Evolutionary conservation across 2,329 filamentous ascomycete genomes (phyloP), one percentile per base, ranked within the genome.

Genomic region (Alternaria hordeiaustralica): DNA sequence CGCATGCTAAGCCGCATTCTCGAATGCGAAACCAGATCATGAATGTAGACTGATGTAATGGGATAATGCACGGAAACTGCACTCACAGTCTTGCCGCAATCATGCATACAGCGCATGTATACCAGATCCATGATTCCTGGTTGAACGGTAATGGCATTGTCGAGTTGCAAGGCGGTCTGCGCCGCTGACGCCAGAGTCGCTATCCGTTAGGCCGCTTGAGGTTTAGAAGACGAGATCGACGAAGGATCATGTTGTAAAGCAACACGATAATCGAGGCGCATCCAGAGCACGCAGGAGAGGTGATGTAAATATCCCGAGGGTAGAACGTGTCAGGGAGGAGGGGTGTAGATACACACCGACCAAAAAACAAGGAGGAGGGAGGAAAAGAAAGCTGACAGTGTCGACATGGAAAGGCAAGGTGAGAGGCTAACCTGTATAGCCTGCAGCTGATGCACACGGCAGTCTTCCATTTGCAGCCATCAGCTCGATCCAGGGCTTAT

Each of bases 71-170:
- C 15, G 3, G 20, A n/a, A 9, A 41, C 53, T 13, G 46, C 25
- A 75, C 80, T 69, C 73, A 84, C 82, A 83, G 77, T 75, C 83
- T 72, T 13, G 79, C 73, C 69, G 73, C 65, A 33, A 82, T 79
- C 58, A 84, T 80, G 7, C 75, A 65, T 4, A 82, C 61, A 10
- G 81, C 81, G 55, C 82, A 74, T 15, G 77, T 75, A 68, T 78
- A 84, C 82, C 82, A 84, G 45, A 82, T 82, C 82, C 82, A 84
- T 57, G 80, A 81, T 71, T 84, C 83, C 44, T 80, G 75, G 25
- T 74, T 74, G 55, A 84, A 80, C 6, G 67, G 58, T 49, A 71
- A 55, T 20, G 54, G 18, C 71, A 74, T 74, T 47, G 58, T 60
- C 54, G 51, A 33, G 55, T 49, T 33, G 55, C 44, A 61, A 56